Conservation (phyloP, 2,329 filamentous ascomycete species). For the Aureobasidium sp. region DNA sequence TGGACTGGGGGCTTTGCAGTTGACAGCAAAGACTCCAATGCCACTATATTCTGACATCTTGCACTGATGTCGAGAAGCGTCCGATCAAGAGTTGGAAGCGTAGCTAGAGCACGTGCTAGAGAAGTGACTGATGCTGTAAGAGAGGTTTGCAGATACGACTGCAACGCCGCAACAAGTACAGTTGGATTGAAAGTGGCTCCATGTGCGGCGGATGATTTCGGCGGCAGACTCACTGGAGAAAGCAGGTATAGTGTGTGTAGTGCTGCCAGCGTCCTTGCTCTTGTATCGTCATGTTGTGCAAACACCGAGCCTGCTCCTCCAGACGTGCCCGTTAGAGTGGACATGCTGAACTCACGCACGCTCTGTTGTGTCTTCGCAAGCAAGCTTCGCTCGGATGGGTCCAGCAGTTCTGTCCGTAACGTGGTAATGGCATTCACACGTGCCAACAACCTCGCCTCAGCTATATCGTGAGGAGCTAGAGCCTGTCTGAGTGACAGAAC, state of each 20-base stretch:
- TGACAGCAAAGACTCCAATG: constrained; percentile 69
- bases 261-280: constrained; percentile 63
- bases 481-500: constrained; percentile 68
- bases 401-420: constrained; percentile 60
- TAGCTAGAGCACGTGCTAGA: constrained; percentile 65
- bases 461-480: constrained; percentile 49
- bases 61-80: constrained; percentile 73
- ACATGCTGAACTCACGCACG: constrained; percentile 75
- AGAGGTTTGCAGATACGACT: constrained; percentile 72
- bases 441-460: constrained; percentile 71
- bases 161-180: constrained; percentile 65
- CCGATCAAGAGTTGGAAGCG: constrained; percentile 72
- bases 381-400: constrained; percentile 65
- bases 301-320: constrained; percentile 28
- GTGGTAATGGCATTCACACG: constrained; percentile 63
- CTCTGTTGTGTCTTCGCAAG: constrained; percentile 66
- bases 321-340: constrained; percentile 37
- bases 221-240: constrained; percentile 46
- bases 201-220: background rate
- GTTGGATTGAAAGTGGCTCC: constrained; percentile 51
- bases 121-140: constrained; percentile 70
- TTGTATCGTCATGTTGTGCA: constrained; percentile 62
- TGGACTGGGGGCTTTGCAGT: constrained; percentile 59
- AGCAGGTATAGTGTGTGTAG: constrained; percentile 71
- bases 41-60: constrained; percentile 85